Evolutionary conservation across 2,329 filamentous ascomycete species (phyloP), one percentile per base, ranked within the genome.

Genomic region (Monilinia vaccinii-corymbosi): DNA sequence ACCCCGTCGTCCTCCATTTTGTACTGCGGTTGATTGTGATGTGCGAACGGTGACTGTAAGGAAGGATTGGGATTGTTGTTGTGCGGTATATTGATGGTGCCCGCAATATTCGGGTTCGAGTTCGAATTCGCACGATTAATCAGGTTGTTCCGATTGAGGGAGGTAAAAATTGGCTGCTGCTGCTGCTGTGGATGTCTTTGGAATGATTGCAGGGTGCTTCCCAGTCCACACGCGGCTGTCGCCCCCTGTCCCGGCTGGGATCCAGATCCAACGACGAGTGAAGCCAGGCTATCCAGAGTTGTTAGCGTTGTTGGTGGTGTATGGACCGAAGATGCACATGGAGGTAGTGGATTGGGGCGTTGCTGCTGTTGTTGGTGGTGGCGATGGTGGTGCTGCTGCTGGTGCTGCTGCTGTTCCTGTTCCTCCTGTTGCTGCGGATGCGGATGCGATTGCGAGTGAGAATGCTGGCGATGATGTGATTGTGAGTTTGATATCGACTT

Each of bases 1-100:
- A 61, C 40, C 16, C 56, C 57, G 21, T 42, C 28, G 13, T 36
- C 56, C 34, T 56, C 62, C 69, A 70, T 71, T 49, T 66, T 70
- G 63, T 49, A 63, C 46, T 59, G 56, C 38, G 58, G 65, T n/a
- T 60, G 58, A 51, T 60, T 55, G 18, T 50, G 50, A 48, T 55
- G 34, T 50, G 56, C 50, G 34, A 53, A 56, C 32, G 38, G 40
- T 50, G 62, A 61, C 44, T 47, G 63, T 44, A 58, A 23, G 13
- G 36, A 55, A 50, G 50, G 50, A 50, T 63, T 63, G 59, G 56
- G n/a, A 48, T 52, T 61, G 56, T 28, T 21, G 62, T 62, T 63
- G 49, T 61, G 56, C 38, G 53, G 48, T 47, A 47, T 14, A 34
- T 34, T 56, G 32, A 38, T 23, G n/a, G 46, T 28, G 25, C 36